Percentiles rank a stretch among this genome's conserved stretches.
Conservation (phyloP, 768 basidiomycete species). For the Rhodosporidiobolus sp. region DNA sequence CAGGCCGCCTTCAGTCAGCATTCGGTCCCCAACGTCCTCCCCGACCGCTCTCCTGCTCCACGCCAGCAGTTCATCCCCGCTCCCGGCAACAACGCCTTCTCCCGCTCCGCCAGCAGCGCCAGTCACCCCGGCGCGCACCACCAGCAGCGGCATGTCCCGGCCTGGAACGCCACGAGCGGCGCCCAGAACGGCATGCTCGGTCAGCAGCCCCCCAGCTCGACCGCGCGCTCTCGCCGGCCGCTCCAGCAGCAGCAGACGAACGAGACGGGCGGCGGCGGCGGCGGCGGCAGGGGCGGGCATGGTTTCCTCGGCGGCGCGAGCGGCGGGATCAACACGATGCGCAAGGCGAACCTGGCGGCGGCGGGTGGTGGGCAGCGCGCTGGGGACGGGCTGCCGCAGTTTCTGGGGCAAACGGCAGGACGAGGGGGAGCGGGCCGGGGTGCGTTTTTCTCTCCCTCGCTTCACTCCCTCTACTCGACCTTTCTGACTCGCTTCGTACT, state of each 20-base stretch:
- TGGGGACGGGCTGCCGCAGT: not conserved
- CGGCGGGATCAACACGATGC: not conserved
- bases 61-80: constrained; percentile 9
- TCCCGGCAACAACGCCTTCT: not conserved
- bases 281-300: not conserved
- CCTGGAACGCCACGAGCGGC: not conserved
- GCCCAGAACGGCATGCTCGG: not conserved
- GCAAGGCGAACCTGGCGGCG: not conserved
- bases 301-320: too few relatives aligned
- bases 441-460: not conserved
- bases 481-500: not conserved
- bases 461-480: not conserved
- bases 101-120: not conserved
- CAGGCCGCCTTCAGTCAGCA: not conserved
- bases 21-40: not conserved
- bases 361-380: not conserved
- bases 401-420: not conserved
- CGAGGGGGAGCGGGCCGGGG: not conserved
- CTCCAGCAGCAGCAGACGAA: not conserved
- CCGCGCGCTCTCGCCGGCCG: not conserved
- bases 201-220: not conserved
- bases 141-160: too few relatives aligned
- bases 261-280: not conserved
- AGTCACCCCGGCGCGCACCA: not conserved
- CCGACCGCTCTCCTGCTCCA: not conserved